Percentiles rank a stretch among this genome's conserved stretches.
phyloP scores from a whole-genome alignment of 1,139 yeast species.

The Keqinozyma sinolaborantium region DNA sequence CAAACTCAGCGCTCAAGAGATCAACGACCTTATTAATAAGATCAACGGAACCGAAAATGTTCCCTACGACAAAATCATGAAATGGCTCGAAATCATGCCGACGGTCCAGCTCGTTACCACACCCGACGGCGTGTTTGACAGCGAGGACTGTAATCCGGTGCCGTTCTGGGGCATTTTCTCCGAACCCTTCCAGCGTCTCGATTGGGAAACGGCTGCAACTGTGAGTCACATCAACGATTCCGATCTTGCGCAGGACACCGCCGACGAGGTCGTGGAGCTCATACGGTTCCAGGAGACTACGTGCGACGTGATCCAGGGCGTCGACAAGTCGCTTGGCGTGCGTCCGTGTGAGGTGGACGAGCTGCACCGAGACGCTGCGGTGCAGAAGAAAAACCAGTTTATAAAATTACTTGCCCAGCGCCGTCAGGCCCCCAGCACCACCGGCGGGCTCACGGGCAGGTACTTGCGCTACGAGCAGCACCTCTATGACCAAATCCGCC shows the following conservation, averaged over 20 bases:
- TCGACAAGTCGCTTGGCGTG: slow-evolving; percentile 13
- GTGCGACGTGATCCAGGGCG: slow-evolving; percentile 23
- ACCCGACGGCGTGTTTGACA: slow-evolving; percentile 14
- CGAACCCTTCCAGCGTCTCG: slow-evolving; percentile 7
- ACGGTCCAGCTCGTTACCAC: slow-evolving; percentile 18
- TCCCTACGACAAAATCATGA: slow-evolving; percentile 13
- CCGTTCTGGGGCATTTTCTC: slow-evolving; percentile 14
- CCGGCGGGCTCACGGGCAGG: slow-evolving; percentile 4
- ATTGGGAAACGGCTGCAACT: slow-evolving; percentile 6
- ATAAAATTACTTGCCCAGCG: slow-evolving; percentile 7
- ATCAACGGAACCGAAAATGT: slow-evolving; percentile 9
- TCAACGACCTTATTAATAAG: slow-evolving; percentile 8
- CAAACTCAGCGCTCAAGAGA: slow-evolving; percentile 5
- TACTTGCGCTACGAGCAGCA: slow-evolving; percentile 9
- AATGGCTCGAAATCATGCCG: slow-evolving; percentile 25
- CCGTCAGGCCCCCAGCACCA: slow-evolving; percentile 1
- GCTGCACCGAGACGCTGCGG: slow-evolving; percentile 5
- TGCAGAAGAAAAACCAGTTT: slow-evolving; percentile 6
- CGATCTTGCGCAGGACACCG: slow-evolving; percentile 7
- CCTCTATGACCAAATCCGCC: no score
- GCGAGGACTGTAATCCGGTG: slow-evolving; percentile 11
- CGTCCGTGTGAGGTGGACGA: slow-evolving; percentile 5
- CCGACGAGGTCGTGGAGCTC: slow-evolving; percentile 10
- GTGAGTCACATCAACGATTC: slow-evolving; percentile 6
- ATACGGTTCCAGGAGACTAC: slow-evolving; percentile 21